Base-by-base conservation (phyloP, 441 rosid species). In the Dalechampia spathulata region DNA sequence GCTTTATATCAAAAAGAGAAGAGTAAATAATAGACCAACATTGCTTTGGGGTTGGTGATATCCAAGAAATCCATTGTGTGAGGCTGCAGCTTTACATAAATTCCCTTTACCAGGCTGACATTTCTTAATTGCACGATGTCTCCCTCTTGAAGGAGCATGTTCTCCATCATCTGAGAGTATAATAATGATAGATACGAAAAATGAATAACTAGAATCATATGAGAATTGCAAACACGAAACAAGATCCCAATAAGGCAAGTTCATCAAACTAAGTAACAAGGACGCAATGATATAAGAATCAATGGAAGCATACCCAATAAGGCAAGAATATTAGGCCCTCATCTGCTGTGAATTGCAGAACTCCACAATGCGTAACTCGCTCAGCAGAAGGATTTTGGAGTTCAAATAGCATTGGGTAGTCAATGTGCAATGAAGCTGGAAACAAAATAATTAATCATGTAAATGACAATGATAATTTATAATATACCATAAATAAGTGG, bases 291-390 rank as follows among this genome's bases (percentile, higher is more conserved):
- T n/a, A n/a, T n/a, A n/a, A n/a, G n/a, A n/a, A n/a, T n/a, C n/a
- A n/a, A n/a, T n/a, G n/a, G n/a, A n/a, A n/a, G n/a, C 75, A 21
- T 67, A 91, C 98, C 98, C 98, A 91, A 61, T 86, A 91, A 27
- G 98, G 96, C 98, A 91, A 82, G 63, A 86, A 91, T 53, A 91
- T 91, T 95, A 88, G 82, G 70, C 98, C 98, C 76, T 91, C 98
- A 69, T 91, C 98, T 16, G 98, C 98, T 73, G 88, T 84, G 64
- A 91, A 91, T 78, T 91, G 96, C 19, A 91, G 78, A 60, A 91
- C 98, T 36, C 98, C 96, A 81, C 98, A 91, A 61, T 88, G 98
- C 2, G 98, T 81, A 45, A 78, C 80, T 47, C 96, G 80, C 62
- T 80, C 96, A 72, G 83, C 76, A 63, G 78, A 73, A 65, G 59